These are phyloP conservation scores for Rhizodiscina lignyota DNA, from an alignment of 495 filamentous ascomycete species.

Conservation along the genomic window DNA sequence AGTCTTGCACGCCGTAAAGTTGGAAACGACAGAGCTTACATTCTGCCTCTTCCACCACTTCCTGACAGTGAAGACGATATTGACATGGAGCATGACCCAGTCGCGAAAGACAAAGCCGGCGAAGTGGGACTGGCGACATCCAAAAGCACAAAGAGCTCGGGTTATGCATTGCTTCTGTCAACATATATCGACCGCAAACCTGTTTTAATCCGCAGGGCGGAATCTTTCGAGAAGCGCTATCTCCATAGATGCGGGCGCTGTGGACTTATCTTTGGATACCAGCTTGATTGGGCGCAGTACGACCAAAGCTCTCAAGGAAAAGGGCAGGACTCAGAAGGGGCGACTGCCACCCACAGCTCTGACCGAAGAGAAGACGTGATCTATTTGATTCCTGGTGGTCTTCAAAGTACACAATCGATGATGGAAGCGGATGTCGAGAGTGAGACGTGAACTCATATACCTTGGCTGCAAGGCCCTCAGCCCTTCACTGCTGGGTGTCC, in stretches of 20 bases:
- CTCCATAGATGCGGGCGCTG: conserved; percentile 47
- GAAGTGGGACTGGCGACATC: not conserved
- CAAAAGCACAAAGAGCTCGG: conserved; percentile 16
- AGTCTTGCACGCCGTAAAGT: too few relatives aligned
- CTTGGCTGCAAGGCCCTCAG: too few relatives aligned
- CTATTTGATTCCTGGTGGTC: conserved; percentile 35
- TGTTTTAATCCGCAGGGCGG: conserved; percentile 40
- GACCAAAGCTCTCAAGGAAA: too few relatives aligned
- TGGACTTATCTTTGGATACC: conserved; percentile 46
- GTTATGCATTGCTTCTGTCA: conserved; percentile 32
- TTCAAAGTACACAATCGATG: conserved; percentile 21
- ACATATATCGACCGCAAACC: conserved; percentile 31
- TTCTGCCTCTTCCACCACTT: too few relatives aligned
- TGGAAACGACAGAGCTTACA: too few relatives aligned
- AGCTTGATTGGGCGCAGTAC: conserved; percentile 27
- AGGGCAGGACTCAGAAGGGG: conserved; percentile 13
- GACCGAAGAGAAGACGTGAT: conserved; percentile 28
- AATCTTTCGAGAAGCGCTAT: conserved; percentile 59
- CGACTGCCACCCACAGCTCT: too few relatives aligned
- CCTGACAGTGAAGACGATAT: too few relatives aligned
- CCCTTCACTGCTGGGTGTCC: too few relatives aligned
- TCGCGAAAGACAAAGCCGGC: not conserved
- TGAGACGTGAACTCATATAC: too few relatives aligned
- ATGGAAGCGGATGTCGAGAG: conserved; percentile 15
- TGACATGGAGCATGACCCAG: not conserved